Conservation (phyloP, 805 yeast genomes). For the Groenewaldozyma tartarivorans region DNA sequence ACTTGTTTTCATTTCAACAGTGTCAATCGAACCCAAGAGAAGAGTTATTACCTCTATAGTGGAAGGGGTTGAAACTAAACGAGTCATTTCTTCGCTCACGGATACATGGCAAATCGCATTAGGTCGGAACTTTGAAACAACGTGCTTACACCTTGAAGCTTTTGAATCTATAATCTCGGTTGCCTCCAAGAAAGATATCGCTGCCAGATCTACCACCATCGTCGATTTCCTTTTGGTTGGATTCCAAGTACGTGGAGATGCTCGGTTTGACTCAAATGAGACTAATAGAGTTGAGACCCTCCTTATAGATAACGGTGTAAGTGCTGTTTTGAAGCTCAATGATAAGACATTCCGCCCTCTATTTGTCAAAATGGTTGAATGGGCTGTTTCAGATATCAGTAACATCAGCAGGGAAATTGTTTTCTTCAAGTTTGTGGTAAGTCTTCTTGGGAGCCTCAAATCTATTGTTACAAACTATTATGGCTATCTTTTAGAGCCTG, state of each 20-base stretch:
- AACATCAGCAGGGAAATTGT: constrained; percentile 54
- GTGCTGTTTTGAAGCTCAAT: constrained; percentile 79
- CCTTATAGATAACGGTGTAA: constrained; percentile 62
- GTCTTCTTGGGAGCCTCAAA: constrained; percentile 72
- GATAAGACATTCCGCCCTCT: constrained; percentile 90
- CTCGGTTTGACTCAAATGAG: constrained; percentile 59
- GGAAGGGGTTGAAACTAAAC: constrained; percentile 56
- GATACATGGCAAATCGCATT: constrained; percentile 45
- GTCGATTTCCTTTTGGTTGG: constrained; percentile 59
- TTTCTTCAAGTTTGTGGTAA: constrained; percentile 78
- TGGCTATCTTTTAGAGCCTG: constrained; percentile 76
- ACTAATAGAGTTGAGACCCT: constrained; percentile 73
- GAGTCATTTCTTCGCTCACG: constrained; percentile 51
- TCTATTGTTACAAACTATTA: constrained; percentile 83
- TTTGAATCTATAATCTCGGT: constrained; percentile 57
- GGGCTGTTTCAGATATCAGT: constrained; percentile 88
- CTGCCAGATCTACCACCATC: constrained; percentile 58
- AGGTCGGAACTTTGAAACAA: constrained; percentile 30
- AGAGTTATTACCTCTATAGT: constrained; percentile 45
- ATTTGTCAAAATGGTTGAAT: constrained; percentile 74
- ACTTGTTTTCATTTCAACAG: constrained; percentile 31
- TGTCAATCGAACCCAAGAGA: constrained; percentile 44
- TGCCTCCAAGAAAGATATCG: constrained; percentile 65
- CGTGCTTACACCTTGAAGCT: constrained; percentile 62
- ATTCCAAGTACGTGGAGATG: constrained; percentile 57